Conservation (phyloP, 2,329 filamentous ascomycete species). For the Huntiella decipiens region DNA sequence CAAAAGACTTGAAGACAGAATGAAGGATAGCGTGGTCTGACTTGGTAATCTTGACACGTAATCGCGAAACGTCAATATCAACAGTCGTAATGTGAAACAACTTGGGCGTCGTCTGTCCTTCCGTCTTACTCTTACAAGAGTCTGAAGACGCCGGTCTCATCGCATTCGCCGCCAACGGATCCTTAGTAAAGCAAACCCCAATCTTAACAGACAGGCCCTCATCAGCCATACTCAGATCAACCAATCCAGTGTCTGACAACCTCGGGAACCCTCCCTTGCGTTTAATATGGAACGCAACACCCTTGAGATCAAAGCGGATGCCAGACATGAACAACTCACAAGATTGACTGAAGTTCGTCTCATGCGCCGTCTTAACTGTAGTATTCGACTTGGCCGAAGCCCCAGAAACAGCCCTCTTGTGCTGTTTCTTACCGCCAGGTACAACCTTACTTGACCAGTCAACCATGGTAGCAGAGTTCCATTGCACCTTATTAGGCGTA, state of each 20-base stretch:
- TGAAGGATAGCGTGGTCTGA: conserved; percentile 92
- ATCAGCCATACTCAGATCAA: conserved; percentile 74
- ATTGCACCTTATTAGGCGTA: conserved; percentile 77
- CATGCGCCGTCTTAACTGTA: neutral
- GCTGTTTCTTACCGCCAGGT: conserved; percentile 59
- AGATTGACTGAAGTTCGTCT: neutral
- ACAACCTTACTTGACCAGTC: conserved; percentile 84
- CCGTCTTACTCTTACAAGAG: neutral
- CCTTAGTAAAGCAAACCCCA: conserved; percentile 39
- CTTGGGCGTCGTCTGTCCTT: conserved; percentile 19
- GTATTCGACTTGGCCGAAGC: neutral
- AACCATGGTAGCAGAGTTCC: conserved; percentile 85
- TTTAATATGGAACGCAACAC: conserved; percentile 89
- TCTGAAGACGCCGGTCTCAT: neutral
- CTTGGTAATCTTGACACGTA: conserved; percentile 80
- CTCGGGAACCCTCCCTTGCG: conserved; percentile 85
- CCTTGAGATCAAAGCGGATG: conserved; percentile 77
- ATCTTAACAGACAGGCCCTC: conserved; percentile 47
- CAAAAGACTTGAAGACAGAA: conserved; percentile 64
- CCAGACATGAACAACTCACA: conserved; percentile 54
- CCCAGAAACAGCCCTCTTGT: conserved; percentile 33
- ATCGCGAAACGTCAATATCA: conserved; percentile 60
- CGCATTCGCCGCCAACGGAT: conserved; percentile 32
- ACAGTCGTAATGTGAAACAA: conserved; percentile 94
- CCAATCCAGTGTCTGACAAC: conserved; percentile 70